Conservation (phyloP, 148 eudicot species). For the Rheum nobile region DNA sequence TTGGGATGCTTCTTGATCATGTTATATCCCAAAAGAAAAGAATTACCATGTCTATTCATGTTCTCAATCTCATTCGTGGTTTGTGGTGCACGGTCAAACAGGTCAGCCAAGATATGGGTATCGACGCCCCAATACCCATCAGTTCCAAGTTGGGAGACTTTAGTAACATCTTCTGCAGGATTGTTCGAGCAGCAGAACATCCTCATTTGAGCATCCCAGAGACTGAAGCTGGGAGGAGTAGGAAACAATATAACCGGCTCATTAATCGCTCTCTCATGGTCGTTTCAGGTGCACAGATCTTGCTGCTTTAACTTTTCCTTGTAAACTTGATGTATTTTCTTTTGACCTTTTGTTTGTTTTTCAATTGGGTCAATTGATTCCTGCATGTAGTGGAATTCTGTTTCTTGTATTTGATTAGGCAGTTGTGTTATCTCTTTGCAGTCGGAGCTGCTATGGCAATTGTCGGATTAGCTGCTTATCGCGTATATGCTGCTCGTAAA, state of each 20-base stretch:
- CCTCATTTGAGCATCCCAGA: constrained; percentile 97
- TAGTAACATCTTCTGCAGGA: constrained; percentile 60
- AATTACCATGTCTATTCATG: not conserved
- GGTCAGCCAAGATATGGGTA: constrained; percentile 96
- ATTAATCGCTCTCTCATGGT: constrained; percentile 67
- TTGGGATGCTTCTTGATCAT: not conserved
- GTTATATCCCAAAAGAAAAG: not conserved
- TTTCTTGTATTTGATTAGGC: not conserved
- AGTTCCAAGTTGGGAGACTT: constrained; percentile 73
- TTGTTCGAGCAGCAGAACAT: constrained; percentile 71
- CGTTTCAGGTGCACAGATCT: constrained; percentile 52
- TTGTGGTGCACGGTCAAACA: constrained; percentile 10
- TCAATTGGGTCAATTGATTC: not conserved
- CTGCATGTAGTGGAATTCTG: not conserved
- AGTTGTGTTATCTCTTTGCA: not conserved
- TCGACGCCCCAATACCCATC: constrained; percentile 85
- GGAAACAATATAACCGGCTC: constrained; percentile 71
- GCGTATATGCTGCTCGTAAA: constrained; percentile 7
- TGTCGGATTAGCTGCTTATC: constrained; percentile 10
- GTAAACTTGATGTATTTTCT: not conserved
- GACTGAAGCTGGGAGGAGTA: constrained; percentile 82
- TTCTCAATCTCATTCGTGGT: not conserved
- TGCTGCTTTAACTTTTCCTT: not conserved
- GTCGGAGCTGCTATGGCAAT: constrained; percentile 8
- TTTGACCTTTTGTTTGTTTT: not conserved